Percentiles rank a stretch among this genome's conserved stretches.
Conservation (phyloP, 2,329 filamentous ascomycete genomes). For the Aspergillus neoniger region DNA sequence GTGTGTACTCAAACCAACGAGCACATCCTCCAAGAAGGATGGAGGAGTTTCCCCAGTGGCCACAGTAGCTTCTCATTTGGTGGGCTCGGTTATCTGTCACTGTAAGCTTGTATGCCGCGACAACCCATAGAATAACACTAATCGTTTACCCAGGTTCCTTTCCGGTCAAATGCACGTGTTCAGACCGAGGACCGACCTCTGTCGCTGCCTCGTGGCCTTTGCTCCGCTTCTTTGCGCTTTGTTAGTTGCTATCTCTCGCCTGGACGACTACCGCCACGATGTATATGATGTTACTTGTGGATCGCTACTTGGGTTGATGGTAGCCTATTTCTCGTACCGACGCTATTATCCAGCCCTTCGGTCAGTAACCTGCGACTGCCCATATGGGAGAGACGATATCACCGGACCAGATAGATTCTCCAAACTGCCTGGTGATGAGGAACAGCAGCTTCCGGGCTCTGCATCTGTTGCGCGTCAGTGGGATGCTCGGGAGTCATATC, state of each 20-base stretch:
- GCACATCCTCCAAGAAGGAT: constrained; percentile 64
- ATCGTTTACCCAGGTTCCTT: constrained; percentile 39
- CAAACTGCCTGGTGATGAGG: constrained; percentile 35
- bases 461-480: constrained; percentile 18
- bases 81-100: constrained; percentile 61
- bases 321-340: constrained; percentile 61
- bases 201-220: constrained; percentile 56
- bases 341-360: constrained; percentile 61
- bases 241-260: constrained; percentile 62
- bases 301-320: constrained; percentile 54
- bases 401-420: constrained; percentile 30
- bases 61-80: constrained; percentile 64
- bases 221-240: constrained; percentile 59
- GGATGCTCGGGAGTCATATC: constrained; percentile 24
- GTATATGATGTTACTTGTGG: constrained; percentile 63
- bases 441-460: constrained; percentile 29
- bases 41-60: constrained; percentile 65
- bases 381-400: constrained; percentile 44
- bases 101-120: constrained; percentile 34
- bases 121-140: not conserved
- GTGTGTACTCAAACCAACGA: constrained; percentile 54
- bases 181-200: constrained; percentile 59
- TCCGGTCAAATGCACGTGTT: constrained; percentile 61
- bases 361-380: constrained; percentile 53
- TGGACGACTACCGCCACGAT: constrained; percentile 66